Percentiles rank a stretch among this genome's conserved stretches.
These are phyloP conservation scores for Aspergillus hortae DNA, from an alignment of 2,329 filamentous ascomycete species.

Conservation along the genomic window DNA sequence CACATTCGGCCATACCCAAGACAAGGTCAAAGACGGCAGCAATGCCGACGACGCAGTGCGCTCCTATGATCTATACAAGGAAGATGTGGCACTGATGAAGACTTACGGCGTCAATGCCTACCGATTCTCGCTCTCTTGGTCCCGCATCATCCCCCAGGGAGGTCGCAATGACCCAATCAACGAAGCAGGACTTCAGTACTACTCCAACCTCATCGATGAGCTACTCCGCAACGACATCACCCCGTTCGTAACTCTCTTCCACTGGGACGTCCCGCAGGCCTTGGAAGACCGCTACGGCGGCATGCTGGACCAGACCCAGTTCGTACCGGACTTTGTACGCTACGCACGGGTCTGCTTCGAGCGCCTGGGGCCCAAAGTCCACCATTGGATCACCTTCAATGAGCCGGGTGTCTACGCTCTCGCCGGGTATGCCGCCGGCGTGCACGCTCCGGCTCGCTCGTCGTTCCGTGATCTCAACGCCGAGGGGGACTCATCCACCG, in stretches of 20 bases:
- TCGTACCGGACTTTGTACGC: conserved; percentile 70
- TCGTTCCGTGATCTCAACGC: conserved; percentile 66
- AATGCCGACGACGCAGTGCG: conserved; percentile 73
- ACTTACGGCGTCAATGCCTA: conserved; percentile 67
- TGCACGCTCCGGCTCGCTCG: conserved; percentile 72
- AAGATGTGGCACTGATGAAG: conserved; percentile 73
- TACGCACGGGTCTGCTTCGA: conserved; percentile 74
- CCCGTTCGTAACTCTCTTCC: conserved; percentile 74
- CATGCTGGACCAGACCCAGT: conserved; percentile 70
- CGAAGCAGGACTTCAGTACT: conserved; percentile 70
- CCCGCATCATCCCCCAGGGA: conserved; percentile 73
- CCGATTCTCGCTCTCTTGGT: conserved; percentile 73
- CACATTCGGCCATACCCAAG: conserved; percentile 68
- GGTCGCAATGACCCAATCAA: conserved; percentile 74
- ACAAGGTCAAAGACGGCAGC: conserved; percentile 72
- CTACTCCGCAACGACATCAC: conserved; percentile 68
- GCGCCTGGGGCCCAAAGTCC: conserved; percentile 66
- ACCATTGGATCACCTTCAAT: conserved; percentile 83
- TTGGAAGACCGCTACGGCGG: conserved; percentile 75
- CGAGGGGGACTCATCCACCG: conserved; percentile 68
- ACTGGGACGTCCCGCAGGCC: conserved; percentile 76
- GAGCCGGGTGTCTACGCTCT: conserved; percentile 78
- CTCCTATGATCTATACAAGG: conserved; percentile 70
- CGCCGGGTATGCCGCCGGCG: conserved; percentile 69
- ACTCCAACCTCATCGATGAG: conserved; percentile 70